Conservation (phyloP, 2,329 filamentous ascomycete genomes). For the Trichocomaceae sp. region DNA sequence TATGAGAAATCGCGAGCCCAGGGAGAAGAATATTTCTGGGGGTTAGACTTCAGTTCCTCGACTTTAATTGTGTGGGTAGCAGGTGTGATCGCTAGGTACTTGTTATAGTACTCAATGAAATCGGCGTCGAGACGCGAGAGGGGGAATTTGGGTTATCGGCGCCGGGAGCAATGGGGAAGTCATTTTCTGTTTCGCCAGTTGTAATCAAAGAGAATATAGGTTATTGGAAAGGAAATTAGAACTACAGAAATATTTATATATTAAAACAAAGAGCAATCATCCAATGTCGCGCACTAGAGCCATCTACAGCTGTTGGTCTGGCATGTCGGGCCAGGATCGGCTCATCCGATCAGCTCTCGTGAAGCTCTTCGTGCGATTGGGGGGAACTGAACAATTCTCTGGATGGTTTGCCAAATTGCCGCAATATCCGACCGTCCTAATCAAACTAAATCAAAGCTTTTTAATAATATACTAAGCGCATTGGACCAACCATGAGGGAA, state of each 20-base stretch:
- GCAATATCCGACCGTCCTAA: not conserved
- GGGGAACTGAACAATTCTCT: too few species aligned
- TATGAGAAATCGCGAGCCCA: not conserved
- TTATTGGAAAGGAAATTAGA: not conserved
- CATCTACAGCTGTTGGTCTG: not conserved
- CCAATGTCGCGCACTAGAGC: not conserved
- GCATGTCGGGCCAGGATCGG: not conserved
- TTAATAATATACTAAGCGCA: too few species aligned
- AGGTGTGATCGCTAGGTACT: not conserved
- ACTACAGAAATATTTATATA: not conserved
- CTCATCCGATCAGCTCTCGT: not conserved
- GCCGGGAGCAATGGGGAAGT: not conserved
- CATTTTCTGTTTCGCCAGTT: not conserved
- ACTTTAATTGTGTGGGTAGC: not conserved
- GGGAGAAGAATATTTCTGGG: not conserved
- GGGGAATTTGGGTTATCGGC: not conserved
- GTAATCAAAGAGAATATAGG: not conserved
- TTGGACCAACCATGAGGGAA: too few species aligned
- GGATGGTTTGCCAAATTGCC: too few species aligned
- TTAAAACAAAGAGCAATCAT: not conserved
- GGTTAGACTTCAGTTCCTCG: not conserved
- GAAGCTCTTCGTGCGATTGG: too few species aligned
- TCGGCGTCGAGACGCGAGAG: not conserved
- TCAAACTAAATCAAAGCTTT: too few species aligned
- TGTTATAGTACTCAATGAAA: constrained; percentile 2